These are phyloP conservation scores for Diddensiella santjacobensis DNA, from an alignment of 805 yeast species.

Conservation along the genomic window DNA sequence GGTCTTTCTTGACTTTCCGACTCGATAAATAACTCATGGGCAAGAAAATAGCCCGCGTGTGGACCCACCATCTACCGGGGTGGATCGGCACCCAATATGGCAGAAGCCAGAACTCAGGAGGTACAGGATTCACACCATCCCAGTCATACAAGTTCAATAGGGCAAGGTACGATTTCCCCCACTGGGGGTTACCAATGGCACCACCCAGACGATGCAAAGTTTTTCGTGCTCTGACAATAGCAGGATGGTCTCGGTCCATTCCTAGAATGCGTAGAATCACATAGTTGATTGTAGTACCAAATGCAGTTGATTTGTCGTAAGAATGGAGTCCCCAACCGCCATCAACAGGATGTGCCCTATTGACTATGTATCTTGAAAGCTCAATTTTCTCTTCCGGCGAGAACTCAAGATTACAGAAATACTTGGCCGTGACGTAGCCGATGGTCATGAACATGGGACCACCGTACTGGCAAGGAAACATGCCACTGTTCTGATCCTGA, in stretches of 20 bases:
- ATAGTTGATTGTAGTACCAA: conserved; percentile 89
- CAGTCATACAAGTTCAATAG: conserved; percentile 77
- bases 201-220: conserved; percentile 78
- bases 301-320: conserved; percentile 88
- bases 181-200: conserved; percentile 85
- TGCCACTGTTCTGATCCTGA: conserved; percentile 77
- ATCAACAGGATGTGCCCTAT: conserved; percentile 92
- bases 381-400: conserved; percentile 65
- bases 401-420: conserved; percentile 64
- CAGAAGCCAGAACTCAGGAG: conserved; percentile 87
- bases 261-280: conserved; percentile 80
- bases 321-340: conserved; percentile 99
- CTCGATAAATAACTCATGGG: conserved; percentile 81
- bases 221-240: conserved; percentile 67
- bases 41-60: conserved; percentile 85
- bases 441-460: conserved; percentile 98
- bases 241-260: conserved; percentile 66
- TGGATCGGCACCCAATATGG: conserved; percentile 82
- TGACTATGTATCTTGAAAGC: conserved; percentile 80
- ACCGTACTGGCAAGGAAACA: conserved; percentile 86
- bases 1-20: conserved; percentile 48
- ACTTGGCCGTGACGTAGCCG: conserved; percentile 75
- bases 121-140: conserved; percentile 98
- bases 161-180: conserved; percentile 96
- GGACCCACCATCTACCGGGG: conserved; percentile 99